These are phyloP conservation scores for Pseudonitzschia multistriata DNA, from an alignment of 108 stramenopile species.

Conservation along the genomic window DNA sequence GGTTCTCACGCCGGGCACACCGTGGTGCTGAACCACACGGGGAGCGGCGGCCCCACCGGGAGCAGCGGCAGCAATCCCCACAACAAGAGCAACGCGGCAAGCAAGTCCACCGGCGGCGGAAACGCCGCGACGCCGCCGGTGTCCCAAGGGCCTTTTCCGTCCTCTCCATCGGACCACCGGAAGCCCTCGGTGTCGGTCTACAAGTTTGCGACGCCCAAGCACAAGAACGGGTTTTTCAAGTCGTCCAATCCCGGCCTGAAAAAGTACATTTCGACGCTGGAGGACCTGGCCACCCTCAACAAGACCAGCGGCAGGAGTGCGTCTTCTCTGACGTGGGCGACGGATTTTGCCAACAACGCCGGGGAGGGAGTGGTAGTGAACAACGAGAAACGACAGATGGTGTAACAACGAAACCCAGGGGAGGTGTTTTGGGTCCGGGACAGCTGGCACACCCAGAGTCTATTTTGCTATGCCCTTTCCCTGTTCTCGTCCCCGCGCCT, in stretches of 20 bases:
- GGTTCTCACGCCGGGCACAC: constrained; percentile 60
- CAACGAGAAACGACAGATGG: constrained; percentile 46
- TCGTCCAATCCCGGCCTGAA: constrained; percentile 39
- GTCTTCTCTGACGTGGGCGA: constrained; percentile 35
- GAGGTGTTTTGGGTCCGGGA: no score
- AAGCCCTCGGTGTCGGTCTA: constrained; percentile 39
- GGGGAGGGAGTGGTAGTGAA: constrained; percentile 62
- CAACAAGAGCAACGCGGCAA: constrained; percentile 8
- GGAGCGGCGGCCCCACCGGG: constrained; percentile 5
- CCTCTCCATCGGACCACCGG: constrained; percentile 19
- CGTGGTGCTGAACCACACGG: constrained; percentile 34
- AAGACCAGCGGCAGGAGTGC: background rate
- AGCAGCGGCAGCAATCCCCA: background rate
- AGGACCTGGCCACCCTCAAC: constrained; percentile 42
- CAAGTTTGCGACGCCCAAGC: constrained; percentile 45
- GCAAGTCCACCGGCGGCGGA: constrained; percentile 3
- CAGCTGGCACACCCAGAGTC: no score
- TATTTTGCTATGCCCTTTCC: no score
- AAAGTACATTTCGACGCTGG: constrained; percentile 49
- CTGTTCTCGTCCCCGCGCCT: no score
- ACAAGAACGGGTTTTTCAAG: constrained; percentile 34
- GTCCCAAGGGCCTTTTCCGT: no score
- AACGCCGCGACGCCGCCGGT: background rate
- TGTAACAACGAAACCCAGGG: constrained; percentile 22
- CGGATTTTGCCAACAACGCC: constrained; percentile 48